Conservation (phyloP, 2,329 filamentous ascomycete species). For the Phaeosphaeria sp. region DNA sequence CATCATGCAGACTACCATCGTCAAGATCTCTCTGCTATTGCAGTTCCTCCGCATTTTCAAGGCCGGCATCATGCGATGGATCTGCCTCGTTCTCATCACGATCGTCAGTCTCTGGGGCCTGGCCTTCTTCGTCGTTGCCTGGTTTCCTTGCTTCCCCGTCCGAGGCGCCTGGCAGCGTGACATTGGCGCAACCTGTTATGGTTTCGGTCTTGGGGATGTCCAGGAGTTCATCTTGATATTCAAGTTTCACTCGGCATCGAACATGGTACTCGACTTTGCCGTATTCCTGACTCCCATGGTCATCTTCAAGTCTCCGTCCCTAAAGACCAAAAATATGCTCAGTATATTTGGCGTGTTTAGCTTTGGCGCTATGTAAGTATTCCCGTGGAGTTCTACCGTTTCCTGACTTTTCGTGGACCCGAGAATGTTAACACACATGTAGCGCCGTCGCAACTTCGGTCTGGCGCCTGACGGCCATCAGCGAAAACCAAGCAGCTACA, state of each 20-base stretch:
- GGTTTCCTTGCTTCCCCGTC: constrained; percentile 42
- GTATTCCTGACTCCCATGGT: constrained; percentile 41
- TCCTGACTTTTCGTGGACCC: neutral
- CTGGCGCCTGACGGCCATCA: constrained; percentile 40
- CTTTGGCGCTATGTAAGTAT: constrained; percentile 41
- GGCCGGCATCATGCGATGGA: constrained; percentile 34
- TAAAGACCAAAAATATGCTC: constrained; percentile 35
- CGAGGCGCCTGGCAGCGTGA: constrained; percentile 31
- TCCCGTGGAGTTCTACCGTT: neutral
- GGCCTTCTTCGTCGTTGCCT: constrained; percentile 34
- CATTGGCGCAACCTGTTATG: constrained; percentile 33
- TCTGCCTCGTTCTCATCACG: constrained; percentile 30
- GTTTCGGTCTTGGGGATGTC: constrained; percentile 28
- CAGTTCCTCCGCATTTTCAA: constrained; percentile 49
- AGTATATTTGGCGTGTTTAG: constrained; percentile 40
- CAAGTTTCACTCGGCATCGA: constrained; percentile 35
- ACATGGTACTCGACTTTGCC: constrained; percentile 45
- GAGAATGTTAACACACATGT: constrained; percentile 9
- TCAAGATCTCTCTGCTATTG: constrained; percentile 45
- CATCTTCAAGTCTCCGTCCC: constrained; percentile 33
- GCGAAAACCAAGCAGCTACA: constrained; percentile 33
- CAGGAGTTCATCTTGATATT: constrained; percentile 32
- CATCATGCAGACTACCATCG: constrained; percentile 37
- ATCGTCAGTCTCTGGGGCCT: constrained; percentile 39
- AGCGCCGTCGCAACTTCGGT: constrained; percentile 41